Conservation (phyloP, 805 yeast genomes). For the Ogataea angusta region DNA sequence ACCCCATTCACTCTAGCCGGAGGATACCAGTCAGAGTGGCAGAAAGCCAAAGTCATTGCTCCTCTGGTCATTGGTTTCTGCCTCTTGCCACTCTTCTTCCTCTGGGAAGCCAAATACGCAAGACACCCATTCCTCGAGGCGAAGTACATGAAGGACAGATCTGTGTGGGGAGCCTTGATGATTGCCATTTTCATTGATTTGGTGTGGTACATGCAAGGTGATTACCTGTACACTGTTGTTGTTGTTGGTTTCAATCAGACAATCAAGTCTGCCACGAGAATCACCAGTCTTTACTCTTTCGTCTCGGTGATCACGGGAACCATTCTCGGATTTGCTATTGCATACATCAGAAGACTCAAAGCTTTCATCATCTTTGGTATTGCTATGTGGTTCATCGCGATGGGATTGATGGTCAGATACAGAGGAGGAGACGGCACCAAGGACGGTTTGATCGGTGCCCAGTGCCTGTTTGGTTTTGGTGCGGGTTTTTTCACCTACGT, state of each 20-base stretch:
- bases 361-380: slow-evolving; percentile 59
- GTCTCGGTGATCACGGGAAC: slow-evolving; percentile 62
- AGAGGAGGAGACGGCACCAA: slow-evolving; percentile 48
- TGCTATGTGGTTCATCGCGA: slow-evolving; percentile 53
- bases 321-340: slow-evolving; percentile 52
- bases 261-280: slow-evolving; percentile 62
- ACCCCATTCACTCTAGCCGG: slow-evolving; percentile 78
- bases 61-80: slow-evolving; percentile 68
- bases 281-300: slow-evolving; percentile 58
- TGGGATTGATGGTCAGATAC: slow-evolving; percentile 57
- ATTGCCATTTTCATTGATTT: slow-evolving; percentile 58
- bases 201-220: slow-evolving; percentile 67
- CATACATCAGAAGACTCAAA: slow-evolving; percentile 50
- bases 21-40: slow-evolving; percentile 55
- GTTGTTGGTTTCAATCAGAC: slow-evolving; percentile 61
- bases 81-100: slow-evolving; percentile 53
- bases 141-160: slow-evolving; percentile 59
- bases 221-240: slow-evolving; percentile 64
- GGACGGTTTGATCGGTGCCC: slow-evolving; percentile 61
- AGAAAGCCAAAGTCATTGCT: slow-evolving; percentile 56
- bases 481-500: slow-evolving; percentile 71
- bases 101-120: slow-evolving; percentile 58
- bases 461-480: slow-evolving; percentile 65
- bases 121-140: slow-evolving; percentile 63
- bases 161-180: slow-evolving; percentile 67